Base-by-base conservation (phyloP, 2,329 filamentous ascomycete genomes). In the Diaporthe ampelina region DNA sequence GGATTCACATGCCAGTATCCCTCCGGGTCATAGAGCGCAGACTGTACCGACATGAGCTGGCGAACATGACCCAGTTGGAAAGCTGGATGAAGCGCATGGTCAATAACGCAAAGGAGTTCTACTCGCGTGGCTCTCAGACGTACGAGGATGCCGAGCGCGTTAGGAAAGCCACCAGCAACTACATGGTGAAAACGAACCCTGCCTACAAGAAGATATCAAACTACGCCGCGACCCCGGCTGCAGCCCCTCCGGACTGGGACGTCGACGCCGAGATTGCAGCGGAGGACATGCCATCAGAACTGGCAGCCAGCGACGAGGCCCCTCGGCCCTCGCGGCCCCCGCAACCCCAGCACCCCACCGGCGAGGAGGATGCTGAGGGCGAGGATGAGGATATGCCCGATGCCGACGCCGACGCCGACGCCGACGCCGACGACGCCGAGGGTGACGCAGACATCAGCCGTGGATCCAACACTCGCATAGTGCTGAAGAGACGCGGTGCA, bases 71-170 rank as follows among this genome's bases (percentile, higher is more conserved):
- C 8, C 88, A 92, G 67, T 86, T 98, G 17, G 95, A 98, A 83
- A 92, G 93, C 80, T 95, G 95, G 81, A 90, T 96, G 81, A 97
- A 97, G 86, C 92, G 95, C 76, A 94, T 98, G 88, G 93, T 97
- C 72, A 89, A 91, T 77, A 98, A 97, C 80, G 94, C 94, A 48
- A 97, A 97, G 82, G 92, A 94, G 71, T 97, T 91, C 84, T 96
- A 96, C 80, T 88, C 92, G 75, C 93, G 93, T 78, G 89, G 89
- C 57, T 94, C 94, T 0, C 85, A 91, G 73, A 88, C 93, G 50
- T 96, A 93, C 80, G 93, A 95, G 57, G 95, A 98, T 84, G 94
- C 95, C 11, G 95, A 98, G 83, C 91, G 94, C 65, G 90, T 98
- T 59, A 90, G 95, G 61, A 98, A 97, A 84, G 92, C 94, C 4